Conservation (phyloP, 306 rosid species). For the Castanea mollissima region DNA sequence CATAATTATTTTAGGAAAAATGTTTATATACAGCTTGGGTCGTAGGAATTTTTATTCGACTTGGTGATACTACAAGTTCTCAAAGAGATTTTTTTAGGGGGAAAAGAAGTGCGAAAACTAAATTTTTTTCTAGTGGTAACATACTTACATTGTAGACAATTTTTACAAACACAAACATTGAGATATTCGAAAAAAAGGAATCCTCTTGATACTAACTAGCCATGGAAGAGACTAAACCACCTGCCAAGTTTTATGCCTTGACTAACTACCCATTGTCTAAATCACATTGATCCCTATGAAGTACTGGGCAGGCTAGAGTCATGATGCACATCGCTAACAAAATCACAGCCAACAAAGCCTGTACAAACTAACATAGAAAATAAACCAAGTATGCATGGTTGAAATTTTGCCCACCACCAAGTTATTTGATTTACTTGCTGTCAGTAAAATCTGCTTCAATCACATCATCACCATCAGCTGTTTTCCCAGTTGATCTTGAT, state of each 20-base stretch:
- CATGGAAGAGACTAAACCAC: background rate
- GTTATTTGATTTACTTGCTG: conserved; percentile 33
- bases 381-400: too few species aligned
- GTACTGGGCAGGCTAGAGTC: background rate
- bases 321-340: background rate
- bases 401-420: background rate
- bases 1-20: too few species aligned
- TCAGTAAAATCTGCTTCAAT: conserved; percentile 84
- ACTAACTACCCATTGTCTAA: background rate
- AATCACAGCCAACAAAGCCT: background rate
- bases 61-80: too few species aligned
- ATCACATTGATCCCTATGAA: background rate
- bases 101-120: background rate
- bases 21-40: too few species aligned
- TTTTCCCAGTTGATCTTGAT: conserved; percentile 46
- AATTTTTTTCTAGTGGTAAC: background rate
- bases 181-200: background rate
- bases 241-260: background rate
- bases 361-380: background rate
- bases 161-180: background rate
- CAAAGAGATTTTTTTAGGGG: too few species aligned
- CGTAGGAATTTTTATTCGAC: too few species aligned
- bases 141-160: background rate
- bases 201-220: background rate
- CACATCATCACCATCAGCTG: conserved; percentile 70